phyloP scores from a whole-genome alignment of 495 filamentous ascomycete species.

The Pyronema domesticum region DNA sequence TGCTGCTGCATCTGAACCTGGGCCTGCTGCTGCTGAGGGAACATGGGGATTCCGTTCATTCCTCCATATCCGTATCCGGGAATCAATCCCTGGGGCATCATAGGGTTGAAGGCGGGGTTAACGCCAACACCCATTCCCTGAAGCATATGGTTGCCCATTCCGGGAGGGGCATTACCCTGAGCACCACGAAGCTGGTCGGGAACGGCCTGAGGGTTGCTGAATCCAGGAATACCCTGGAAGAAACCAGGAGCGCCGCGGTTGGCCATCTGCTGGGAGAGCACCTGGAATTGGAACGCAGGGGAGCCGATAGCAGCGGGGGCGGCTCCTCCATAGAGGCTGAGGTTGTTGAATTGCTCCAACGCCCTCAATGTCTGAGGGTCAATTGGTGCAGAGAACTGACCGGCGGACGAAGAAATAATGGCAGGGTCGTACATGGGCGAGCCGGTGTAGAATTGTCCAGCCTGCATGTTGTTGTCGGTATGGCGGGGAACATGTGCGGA shows the following conservation, averaged over 20 bases:
- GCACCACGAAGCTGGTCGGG: conserved; percentile 22
- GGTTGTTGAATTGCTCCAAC: conserved; percentile 21
- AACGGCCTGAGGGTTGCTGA: conserved; percentile 9
- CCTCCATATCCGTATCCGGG: conserved; percentile 16
- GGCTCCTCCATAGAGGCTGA: conserved; percentile 9
- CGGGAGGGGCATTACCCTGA: conserved; percentile 17
- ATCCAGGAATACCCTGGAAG: conserved; percentile 18
- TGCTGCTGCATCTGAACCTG: conserved; percentile 17
- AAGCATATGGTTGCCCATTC: conserved; percentile 18
- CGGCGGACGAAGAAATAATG: conserved; percentile 8
- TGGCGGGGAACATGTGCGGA: conserved; percentile 8
- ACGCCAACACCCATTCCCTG: conserved; percentile 14
- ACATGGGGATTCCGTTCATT: conserved; percentile 22
- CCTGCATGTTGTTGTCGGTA: conserved; percentile 5
- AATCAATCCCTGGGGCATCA: conserved; percentile 22
- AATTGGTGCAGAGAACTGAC: neutral
- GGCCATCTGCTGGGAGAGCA: conserved; percentile 20
- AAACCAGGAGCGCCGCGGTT: conserved; percentile 15
- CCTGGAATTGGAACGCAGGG: conserved; percentile 22
- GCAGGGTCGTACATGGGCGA: conserved; percentile 17
- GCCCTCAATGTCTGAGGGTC: conserved; percentile 18
- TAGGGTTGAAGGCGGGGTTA: conserved; percentile 17
- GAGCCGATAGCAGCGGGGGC: conserved; percentile 12
- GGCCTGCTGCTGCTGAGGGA: conserved; percentile 15
- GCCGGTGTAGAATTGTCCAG: conserved; percentile 11